phyloP scores from a whole-genome alignment of 208 protist genomes.

The Herpetomonas samuelpessoai region DNA sequence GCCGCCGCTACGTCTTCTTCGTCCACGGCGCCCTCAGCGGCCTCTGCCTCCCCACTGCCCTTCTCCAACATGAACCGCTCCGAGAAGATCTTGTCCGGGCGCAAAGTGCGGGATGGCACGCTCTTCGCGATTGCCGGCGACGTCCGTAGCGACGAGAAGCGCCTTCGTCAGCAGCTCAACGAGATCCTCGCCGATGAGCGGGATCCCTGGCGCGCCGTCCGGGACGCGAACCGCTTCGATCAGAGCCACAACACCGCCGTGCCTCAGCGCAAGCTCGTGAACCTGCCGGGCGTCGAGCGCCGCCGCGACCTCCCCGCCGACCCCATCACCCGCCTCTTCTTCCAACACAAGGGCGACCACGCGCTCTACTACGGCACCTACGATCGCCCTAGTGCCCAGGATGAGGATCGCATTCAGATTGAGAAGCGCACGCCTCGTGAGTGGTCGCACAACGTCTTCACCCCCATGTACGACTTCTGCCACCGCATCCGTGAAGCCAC shows the following conservation, averaged over 20 bases:
- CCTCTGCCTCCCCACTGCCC: conserved; percentile 1
- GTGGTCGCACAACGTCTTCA: conserved; percentile 76
- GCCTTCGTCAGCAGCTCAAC: conserved; percentile 77
- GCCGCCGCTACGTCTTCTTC: not conserved
- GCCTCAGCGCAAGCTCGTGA: conserved; percentile 53
- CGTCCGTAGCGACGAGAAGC: conserved; percentile 56
- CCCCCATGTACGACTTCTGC: conserved; percentile 88
- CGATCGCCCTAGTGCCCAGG: conserved; percentile 64
- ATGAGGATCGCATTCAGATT: conserved; percentile 82
- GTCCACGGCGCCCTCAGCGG: not conserved
- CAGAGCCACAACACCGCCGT: conserved; percentile 13
- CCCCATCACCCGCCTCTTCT: conserved; percentile 91
- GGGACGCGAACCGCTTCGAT: conserved; percentile 8
- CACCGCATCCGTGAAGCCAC: conserved; percentile 83
- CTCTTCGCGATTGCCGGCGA: conserved; percentile 79
- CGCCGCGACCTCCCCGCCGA: conserved; percentile 82
- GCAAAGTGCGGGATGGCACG: conserved; percentile 59
- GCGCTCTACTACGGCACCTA: conserved; percentile 91
- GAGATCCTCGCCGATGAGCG: conserved; percentile 71
- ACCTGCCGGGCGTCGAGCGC: conserved; percentile 83
- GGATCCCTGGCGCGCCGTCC: conserved; percentile 26
- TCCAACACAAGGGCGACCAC: conserved; percentile 90
- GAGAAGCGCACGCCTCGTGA: conserved; percentile 74
- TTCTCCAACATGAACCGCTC: conserved; percentile 1
- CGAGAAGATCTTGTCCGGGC: conserved; percentile 34